Conservation (phyloP, 257 asterid genomes). For the Perilla frutescens region DNA sequence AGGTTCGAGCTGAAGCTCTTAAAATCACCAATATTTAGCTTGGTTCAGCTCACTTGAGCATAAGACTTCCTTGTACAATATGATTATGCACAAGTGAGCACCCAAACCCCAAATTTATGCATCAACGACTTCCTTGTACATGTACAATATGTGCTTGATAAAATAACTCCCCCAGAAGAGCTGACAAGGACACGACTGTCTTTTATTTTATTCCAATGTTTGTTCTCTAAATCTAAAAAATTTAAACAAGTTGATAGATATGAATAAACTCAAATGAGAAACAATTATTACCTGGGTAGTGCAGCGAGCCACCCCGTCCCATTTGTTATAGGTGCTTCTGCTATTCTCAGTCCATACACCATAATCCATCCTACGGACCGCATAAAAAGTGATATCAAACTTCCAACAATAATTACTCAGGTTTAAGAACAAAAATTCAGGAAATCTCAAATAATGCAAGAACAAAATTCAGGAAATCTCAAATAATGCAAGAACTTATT, state of each 20-base stretch:
- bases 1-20: too few relatives aligned
- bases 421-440: not conserved
- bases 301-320: slow-evolving; percentile 98
- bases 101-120: too few relatives aligned
- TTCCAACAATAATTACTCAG: slow-evolving; percentile 23
- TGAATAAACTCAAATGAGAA: slow-evolving; percentile 9
- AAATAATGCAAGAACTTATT: slow-evolving; percentile 19
- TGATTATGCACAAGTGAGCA: too few relatives aligned
- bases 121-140: too few relatives aligned
- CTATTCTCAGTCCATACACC: slow-evolving; percentile 94
- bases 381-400: slow-evolving; percentile 28
- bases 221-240: not conserved
- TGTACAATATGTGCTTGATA: too few relatives aligned
- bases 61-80: too few relatives aligned
- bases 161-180: too few relatives aligned
- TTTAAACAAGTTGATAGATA: not conserved
- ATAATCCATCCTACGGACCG: slow-evolving; percentile 76
- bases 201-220: not conserved
- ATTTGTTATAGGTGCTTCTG: slow-evolving; percentile 86
- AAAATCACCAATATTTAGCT: too few relatives aligned
- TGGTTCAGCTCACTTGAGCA: too few relatives aligned
- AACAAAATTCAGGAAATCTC: not conserved
- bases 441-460: slow-evolving; percentile 2
- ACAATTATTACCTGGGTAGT: slow-evolving; percentile 74
- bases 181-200: not conserved